Percentiles rank a stretch among this genome's conserved stretches.
Evolutionary conservation across 768 basidiomycete genomes (phyloP).

Genomic region (Phylloporus arenicola): DNA sequence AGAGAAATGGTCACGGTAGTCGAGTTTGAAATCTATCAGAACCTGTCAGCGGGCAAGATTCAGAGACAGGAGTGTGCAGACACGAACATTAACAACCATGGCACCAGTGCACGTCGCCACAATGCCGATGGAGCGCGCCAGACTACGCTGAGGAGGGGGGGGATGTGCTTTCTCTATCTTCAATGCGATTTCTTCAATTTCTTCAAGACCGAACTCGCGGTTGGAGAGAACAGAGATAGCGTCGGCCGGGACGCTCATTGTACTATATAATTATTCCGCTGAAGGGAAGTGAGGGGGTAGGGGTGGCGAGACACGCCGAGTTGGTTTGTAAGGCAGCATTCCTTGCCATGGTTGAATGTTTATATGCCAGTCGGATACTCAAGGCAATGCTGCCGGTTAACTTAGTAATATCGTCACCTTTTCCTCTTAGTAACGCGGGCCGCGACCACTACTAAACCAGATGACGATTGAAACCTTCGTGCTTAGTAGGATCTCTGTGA

Average conservation of each 20-base stretch:
- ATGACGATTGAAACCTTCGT: background rate
- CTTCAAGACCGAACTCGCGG: conserved; percentile 9
- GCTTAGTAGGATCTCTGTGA: background rate
- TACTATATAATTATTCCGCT: background rate
- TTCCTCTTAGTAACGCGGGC: background rate
- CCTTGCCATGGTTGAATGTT: conserved; percentile 6
- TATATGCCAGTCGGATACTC: conserved; percentile 11
- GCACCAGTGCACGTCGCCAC: conserved; percentile 37
- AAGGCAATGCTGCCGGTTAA: background rate
- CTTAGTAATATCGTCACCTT: background rate
- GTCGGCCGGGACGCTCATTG: conserved; percentile 13
- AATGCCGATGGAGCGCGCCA: conserved; percentile 24
- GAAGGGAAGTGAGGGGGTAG: background rate
- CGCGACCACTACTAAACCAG: conserved; percentile 1
- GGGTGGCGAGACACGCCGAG: background rate
- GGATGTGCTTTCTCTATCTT: conserved; percentile 6
- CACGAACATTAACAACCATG: conserved; percentile 34
- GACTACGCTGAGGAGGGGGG: conserved; percentile 16
- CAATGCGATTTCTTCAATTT: conserved; percentile 1
- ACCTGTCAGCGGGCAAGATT: conserved; percentile 1
- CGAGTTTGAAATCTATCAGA: conserved; percentile 24
- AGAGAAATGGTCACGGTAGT: conserved; percentile 49
- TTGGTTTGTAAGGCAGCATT: background rate
- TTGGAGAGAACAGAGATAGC: background rate
- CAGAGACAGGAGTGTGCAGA: background rate